Conservation (phyloP, 179 eudicot species). For the Pouteria campechiana region DNA sequence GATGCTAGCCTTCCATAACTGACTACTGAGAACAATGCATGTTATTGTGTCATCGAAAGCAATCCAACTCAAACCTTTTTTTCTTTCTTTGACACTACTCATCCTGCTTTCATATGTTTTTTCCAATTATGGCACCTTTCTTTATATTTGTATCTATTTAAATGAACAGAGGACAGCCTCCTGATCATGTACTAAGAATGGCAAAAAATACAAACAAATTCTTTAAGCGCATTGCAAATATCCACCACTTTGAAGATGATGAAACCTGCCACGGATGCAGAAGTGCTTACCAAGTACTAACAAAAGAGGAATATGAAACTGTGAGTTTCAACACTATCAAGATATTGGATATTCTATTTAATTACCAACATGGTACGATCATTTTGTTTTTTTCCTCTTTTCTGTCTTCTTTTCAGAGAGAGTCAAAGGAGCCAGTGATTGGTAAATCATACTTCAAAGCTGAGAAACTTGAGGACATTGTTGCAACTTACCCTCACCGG, state of each 20-base stretch:
- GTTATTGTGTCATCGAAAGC: no score
- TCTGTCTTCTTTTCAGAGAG: slow-evolving; percentile 47
- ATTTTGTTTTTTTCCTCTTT: slow-evolving; percentile 7
- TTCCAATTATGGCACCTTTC: no score
- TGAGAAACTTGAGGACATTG: slow-evolving; percentile 80
- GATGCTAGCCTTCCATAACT: no score
- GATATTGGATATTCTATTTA: not conserved
- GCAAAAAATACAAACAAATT: slow-evolving; percentile 88
- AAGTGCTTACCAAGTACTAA: slow-evolving; percentile 60
- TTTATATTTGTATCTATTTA: no score
- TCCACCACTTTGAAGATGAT: slow-evolving; percentile 34
- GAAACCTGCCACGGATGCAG: slow-evolving; percentile 23
- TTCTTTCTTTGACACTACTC: no score
- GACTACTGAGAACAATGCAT: no score
- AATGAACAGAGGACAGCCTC: slow-evolving; percentile 88
- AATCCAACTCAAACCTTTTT: no score
- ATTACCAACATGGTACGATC: not conserved
- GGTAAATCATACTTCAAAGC: slow-evolving; percentile 89
- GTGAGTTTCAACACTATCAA: slow-evolving; percentile 42
- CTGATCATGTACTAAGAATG: slow-evolving; percentile 77
- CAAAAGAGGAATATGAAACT: slow-evolving; percentile 83
- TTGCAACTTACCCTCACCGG: slow-evolving; percentile 69
- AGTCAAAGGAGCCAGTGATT: slow-evolving; percentile 60
- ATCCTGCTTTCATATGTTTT: no score
- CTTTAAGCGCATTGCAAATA: slow-evolving; percentile 73